Evolutionary conservation across 2,329 filamentous ascomycete genomes (phyloP), one percentile per base, ranked within the genome.

Genomic region (Ophiosphaerella herpotricha): DNA sequence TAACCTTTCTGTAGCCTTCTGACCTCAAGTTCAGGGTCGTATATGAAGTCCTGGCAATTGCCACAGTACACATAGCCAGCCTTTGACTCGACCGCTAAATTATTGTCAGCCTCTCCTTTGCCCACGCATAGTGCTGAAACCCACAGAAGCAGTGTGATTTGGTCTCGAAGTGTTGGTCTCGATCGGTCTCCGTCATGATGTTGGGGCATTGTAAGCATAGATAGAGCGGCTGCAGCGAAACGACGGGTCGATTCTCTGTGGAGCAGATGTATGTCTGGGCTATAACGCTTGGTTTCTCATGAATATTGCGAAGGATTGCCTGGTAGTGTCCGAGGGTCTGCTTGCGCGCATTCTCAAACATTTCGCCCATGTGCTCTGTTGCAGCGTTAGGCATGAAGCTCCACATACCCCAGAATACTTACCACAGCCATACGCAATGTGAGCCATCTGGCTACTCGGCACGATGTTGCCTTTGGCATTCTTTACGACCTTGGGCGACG

Each of bases 1-100:
- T 61, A 74, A 88, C 85, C 84, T 58, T 90, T 89, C 48, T 85
- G 81, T 36, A 90, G 75, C 52, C 90, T 82, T 48, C 91, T 81
- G 44, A 89, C 86, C 67, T 94, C 90, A 5, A 94, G 78, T 5
- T 87, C 89, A 5, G 89, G 88, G 61, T 94, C 90, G 80, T 89
- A 93, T 29, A 94, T 86, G 57, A 90, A 85, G 69, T 94, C 90
- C 66, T 89, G 84, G 68, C 90, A 94, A 68, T 90, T 86, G 58
- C 91, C 87, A 71, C 90, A 94, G 73, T 88, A 93, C 6, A 94
- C 76, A 42, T 85, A 82, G 34, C 89, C 90, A 59, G 82, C 87
- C 50, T 85, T 80, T 21, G 89, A 93, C 66, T 94, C 90, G 34
- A 92, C 87, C 67, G 88, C 89, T 91, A 46, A 31, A 56, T 32